These are phyloP conservation scores for Vigna mungo DNA, from an alignment of 306 rosid genomes.

Conservation along the genomic window DNA sequence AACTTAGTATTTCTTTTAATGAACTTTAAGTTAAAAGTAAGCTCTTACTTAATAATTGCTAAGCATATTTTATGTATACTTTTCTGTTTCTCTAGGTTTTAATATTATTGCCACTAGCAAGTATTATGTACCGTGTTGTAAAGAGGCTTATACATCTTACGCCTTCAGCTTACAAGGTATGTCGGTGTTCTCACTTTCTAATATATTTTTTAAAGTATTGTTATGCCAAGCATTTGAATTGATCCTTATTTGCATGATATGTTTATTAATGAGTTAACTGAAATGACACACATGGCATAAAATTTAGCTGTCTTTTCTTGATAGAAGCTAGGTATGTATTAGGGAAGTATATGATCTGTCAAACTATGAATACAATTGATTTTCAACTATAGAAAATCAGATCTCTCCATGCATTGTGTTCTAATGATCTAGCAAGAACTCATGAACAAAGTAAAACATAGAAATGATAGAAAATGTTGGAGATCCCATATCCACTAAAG, in stretches of 20 bases:
- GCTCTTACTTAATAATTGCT: constrained; percentile 10
- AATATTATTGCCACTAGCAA: constrained; percentile 79
- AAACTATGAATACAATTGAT: too few species aligned
- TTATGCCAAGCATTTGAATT: constrained; percentile 16
- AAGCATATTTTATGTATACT: constrained; percentile 11
- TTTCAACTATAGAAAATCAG: too few species aligned
- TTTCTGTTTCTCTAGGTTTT: constrained; percentile 67
- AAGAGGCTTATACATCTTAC: constrained; percentile 86
- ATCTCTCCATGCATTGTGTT: too few species aligned
- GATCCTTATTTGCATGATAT: constrained; percentile 3
- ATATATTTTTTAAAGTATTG: neutral
- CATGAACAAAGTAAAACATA: too few species aligned
- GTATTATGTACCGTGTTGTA: constrained; percentile 72
- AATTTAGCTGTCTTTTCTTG: neutral
- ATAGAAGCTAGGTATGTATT: neutral
- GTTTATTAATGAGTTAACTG: neutral
- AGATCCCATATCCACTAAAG: too few species aligned
- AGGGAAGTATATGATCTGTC: too few species aligned
- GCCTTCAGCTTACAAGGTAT: constrained; percentile 83
- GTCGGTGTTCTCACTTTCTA: constrained; percentile 16
- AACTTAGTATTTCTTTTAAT: constrained; percentile 27
- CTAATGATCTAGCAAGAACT: too few species aligned
- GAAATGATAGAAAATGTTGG: too few species aligned
- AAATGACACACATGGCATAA: neutral
- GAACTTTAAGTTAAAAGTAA: constrained; percentile 5